These are phyloP conservation scores for Eutrema heterophyllum DNA, from an alignment of 345 rosid species.

Conservation along the genomic window DNA sequence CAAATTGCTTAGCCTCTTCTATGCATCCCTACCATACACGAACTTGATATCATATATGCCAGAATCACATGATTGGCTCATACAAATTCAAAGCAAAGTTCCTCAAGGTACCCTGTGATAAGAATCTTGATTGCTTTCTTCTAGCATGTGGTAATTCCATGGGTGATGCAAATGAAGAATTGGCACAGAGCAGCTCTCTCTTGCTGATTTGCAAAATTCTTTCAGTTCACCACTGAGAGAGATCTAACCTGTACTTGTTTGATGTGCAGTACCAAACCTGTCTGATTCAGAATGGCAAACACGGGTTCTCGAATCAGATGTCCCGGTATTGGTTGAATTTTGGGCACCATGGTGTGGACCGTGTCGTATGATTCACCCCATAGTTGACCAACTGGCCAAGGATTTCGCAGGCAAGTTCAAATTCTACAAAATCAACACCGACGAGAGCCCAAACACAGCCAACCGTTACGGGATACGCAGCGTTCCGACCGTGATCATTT, in stretches of 20 bases:
- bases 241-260: not conserved
- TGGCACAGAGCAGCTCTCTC: not conserved
- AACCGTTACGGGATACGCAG: constrained; percentile 61
- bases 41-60: not conserved
- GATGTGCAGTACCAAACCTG: constrained; percentile 42
- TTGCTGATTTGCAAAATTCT: not conserved
- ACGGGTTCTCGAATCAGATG: constrained; percentile 48
- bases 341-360: constrained; percentile 95
- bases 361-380: constrained; percentile 65
- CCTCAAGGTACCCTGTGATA: not conserved
- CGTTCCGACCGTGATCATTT: constrained; percentile 62
- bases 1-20: not conserved
- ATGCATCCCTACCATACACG: not conserved
- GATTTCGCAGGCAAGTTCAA: constrained; percentile 65
- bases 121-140: not conserved
- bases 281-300: constrained; percentile 61
- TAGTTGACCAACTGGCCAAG: constrained; percentile 49
- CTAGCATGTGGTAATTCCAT: not conserved
- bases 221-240: not conserved
- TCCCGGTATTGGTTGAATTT: constrained; percentile 60
- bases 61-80: not conserved
- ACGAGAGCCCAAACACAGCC: constrained; percentile 54
- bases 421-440: constrained; percentile 66
- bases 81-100: not conserved
- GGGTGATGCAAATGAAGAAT: not conserved